Evolutionary conservation across 106 monocot genomes (phyloP).

Genomic region (Amphibolis antarctica): DNA sequence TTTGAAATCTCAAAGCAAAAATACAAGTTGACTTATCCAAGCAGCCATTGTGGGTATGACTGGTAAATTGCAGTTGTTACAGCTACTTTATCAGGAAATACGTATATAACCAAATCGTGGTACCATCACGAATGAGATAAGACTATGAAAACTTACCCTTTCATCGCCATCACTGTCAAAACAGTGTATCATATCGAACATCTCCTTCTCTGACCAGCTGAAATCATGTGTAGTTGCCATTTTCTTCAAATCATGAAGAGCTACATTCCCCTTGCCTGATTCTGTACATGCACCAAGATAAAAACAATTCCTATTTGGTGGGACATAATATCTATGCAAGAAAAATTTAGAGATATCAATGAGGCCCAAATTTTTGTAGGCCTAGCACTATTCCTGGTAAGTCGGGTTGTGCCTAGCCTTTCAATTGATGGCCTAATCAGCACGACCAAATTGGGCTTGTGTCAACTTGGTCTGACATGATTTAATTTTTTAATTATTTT

Average conservation of each 20-base stretch:
- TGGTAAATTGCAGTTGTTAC: not conserved
- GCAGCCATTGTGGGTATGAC: not conserved
- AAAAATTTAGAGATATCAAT: too few species aligned
- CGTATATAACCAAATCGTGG: too few species aligned
- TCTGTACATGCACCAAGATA: not conserved
- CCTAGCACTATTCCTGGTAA: too few species aligned
- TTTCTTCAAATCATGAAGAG: slow-evolving; percentile 42
- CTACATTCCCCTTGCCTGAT: slow-evolving; percentile 51
- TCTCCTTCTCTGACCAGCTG: slow-evolving; percentile 62
- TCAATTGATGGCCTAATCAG: too few species aligned
- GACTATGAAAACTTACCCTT: slow-evolving; percentile 27
- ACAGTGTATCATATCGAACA: slow-evolving; percentile 57
- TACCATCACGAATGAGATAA: not conserved
- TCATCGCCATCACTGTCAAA: slow-evolving; percentile 67
- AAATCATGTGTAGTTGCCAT: slow-evolving; percentile 71
- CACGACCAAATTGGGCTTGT: too few species aligned
- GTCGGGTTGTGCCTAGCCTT: too few species aligned
- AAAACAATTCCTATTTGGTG: too few species aligned
- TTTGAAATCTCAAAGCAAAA: not conserved
- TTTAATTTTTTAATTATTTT: too few species aligned
- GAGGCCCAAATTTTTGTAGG: too few species aligned
- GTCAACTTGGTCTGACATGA: too few species aligned
- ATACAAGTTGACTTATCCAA: not conserved
- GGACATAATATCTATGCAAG: too few species aligned
- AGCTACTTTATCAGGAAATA: too few species aligned